These are phyloP conservation scores for Bipolaris gigantea DNA, from an alignment of 2,329 filamentous ascomycete species.

Conservation along the genomic window DNA sequence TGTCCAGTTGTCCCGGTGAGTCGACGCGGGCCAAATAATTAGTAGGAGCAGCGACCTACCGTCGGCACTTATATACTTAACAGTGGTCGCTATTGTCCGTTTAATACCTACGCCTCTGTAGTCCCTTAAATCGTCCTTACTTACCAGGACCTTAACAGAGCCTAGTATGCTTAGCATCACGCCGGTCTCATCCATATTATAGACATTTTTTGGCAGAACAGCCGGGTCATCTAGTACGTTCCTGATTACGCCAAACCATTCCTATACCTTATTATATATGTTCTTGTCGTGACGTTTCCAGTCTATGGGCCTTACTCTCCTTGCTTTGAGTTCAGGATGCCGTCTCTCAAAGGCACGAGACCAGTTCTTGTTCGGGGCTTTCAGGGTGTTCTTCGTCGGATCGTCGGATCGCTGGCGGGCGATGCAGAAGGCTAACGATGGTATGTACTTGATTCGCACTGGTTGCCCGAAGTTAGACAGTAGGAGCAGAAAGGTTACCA, in stretches of 20 bases:
- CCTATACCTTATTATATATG: neutral
- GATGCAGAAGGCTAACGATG: no score
- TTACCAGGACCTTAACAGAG: neutral
- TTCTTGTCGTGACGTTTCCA: no score
- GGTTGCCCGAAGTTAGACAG: no score
- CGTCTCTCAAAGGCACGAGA: no score
- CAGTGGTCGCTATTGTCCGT: neutral
- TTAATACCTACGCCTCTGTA: neutral
- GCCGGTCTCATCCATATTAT: neutral
- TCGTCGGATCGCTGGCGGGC: no score
- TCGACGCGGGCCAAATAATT: neutral
- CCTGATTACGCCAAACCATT: neutral
- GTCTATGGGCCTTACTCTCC: no score
- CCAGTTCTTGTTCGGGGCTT: no score
- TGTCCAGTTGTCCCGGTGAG: neutral
- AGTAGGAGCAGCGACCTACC: neutral
- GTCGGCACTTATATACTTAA: neutral
- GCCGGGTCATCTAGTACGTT: neutral
- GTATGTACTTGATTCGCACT: no score
- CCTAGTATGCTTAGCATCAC: neutral
- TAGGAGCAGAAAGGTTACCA: no score
- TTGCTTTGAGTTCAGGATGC: no score
- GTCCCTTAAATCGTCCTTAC: neutral
- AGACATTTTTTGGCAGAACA: neutral
- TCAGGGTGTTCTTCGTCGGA: no score